Evolutionary conservation across 2,329 filamentous ascomycete genomes (phyloP), one percentile per base, ranked within the genome.

Genomic region (Penicillium thymicola): DNA sequence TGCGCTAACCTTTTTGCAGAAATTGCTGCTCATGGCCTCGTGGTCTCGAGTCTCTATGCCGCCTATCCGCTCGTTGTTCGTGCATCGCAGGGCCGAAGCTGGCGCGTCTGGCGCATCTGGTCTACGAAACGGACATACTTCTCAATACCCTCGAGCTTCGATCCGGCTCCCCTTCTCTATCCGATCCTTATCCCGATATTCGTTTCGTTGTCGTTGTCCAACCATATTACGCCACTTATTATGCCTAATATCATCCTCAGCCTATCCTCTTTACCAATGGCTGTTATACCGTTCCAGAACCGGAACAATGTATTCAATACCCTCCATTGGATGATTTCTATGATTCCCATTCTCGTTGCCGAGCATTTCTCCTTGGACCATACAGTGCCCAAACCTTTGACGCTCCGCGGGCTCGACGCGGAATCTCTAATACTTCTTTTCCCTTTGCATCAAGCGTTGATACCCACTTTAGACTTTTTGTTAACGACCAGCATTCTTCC

Each of bases 131-230:
- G 75, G 48, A 75, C 70, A 61, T 78, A 79, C 47, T 83, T 86
- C 65, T 80, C 81, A 40, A 78, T 96, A 37, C 91, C 92, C 0
- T 77, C 85, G 4, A 81, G 84, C n/a, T 96, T 97, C 73, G 93
- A 97, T 68, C 92, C 92, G 3, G 93, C 93, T 7, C 90, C 92
- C 11, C 80, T 96, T n/a, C 75, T 97, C 55, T 97, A 97, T 70
- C 93, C 93, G 18, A 82, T 88, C 6, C 75, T 87, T 2, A 80
- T 96, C 30, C 90, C 92, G 0, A 75, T 92, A 16, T 80, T 92
- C 44, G 88, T 94, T 28, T 86, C 92, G 1, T 78, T 94, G 5
- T 86, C 92, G 10, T 80, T 96, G 41, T 84, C 86, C 8, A 79
- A 81, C 49, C 81, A 83, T 47, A 85, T 84, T 44, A 79, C 82